Conservation (phyloP, 2,329 filamentous ascomycete species). For the Penicillium corylophilum region DNA sequence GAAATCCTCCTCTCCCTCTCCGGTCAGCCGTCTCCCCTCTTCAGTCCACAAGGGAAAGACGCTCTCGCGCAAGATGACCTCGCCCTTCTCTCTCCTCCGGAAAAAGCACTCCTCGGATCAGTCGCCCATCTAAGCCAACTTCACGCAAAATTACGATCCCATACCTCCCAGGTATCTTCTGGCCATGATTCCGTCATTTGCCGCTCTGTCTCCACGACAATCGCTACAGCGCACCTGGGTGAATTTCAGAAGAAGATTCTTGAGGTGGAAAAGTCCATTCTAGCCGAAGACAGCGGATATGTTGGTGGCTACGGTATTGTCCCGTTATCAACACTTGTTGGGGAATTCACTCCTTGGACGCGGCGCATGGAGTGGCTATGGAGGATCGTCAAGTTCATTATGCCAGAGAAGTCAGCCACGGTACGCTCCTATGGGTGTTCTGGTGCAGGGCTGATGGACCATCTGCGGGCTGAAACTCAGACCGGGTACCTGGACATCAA, state of each 20-base stretch:
- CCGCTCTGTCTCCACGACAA: conserved; percentile 78
- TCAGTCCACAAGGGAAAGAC: conserved; percentile 57
- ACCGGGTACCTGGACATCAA: conserved; percentile 90
- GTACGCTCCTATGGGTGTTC: conserved; percentile 49
- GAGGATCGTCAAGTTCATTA: conserved; percentile 69
- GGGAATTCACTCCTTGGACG: conserved; percentile 84
- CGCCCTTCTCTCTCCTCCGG: conserved; percentile 67
- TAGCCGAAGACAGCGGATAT: conserved; percentile 71
- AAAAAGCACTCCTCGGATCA: conserved; percentile 75
- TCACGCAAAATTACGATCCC: conserved; percentile 69
- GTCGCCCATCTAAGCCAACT: conserved; percentile 75
- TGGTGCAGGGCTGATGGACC: conserved; percentile 74
- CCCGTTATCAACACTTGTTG: conserved; percentile 78
- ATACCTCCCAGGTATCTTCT: conserved; percentile 65
- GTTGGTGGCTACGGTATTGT: conserved; percentile 94
- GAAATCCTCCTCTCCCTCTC: conserved; percentile 96
- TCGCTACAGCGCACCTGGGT: conserved; percentile 71
- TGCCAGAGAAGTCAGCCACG: conserved; percentile 41
- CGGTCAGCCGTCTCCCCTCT: conserved; percentile 86
- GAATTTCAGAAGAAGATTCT: conserved; percentile 81
- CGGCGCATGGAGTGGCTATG: conserved; percentile 83
- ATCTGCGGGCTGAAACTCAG: conserved; percentile 70
- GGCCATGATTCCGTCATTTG: conserved; percentile 79
- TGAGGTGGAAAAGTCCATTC: conserved; percentile 75
- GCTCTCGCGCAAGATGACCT: conserved; percentile 52